These are phyloP conservation scores for Coffea eugenioides DNA, from an alignment of 257 asterid species.

Conservation along the genomic window DNA sequence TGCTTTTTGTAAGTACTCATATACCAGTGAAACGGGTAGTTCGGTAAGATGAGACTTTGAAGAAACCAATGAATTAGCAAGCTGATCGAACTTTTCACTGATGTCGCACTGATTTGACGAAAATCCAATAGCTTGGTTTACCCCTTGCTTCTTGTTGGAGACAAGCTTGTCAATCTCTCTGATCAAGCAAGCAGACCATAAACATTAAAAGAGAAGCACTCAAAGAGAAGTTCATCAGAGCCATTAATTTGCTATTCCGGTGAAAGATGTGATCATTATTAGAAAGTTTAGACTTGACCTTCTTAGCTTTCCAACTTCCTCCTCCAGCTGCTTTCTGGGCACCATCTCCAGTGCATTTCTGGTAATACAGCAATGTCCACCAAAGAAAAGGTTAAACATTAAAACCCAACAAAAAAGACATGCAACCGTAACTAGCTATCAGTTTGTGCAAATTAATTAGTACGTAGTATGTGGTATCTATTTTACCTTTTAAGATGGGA, in stretches of 20 bases:
- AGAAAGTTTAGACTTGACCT: conserved; percentile 29
- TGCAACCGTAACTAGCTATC: neutral
- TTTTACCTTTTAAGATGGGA: conserved; percentile 55
- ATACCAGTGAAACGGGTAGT: conserved; percentile 42
- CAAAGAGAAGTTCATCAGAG: neutral
- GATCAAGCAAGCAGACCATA: conserved; percentile 19
- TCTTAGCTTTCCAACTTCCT: conserved; percentile 61
- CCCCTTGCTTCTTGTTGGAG: conserved; percentile 35
- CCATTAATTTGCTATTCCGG: neutral
- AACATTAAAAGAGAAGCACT: conserved; percentile 4
- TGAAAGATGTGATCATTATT: neutral
- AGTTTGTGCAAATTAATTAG: neutral
- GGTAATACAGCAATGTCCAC: conserved; percentile 9
- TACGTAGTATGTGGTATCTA: neutral
- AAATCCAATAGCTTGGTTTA: conserved; percentile 36
- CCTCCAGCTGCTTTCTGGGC: conserved; percentile 56
- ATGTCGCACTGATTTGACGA: conserved; percentile 32
- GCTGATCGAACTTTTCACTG: conserved; percentile 37
- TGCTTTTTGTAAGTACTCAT: neutral
- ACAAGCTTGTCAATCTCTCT: conserved; percentile 59
- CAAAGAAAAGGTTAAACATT: neutral
- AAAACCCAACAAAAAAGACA: neutral
- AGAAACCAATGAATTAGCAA: conserved; percentile 39
- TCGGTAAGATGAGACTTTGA: conserved; percentile 40
- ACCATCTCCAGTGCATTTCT: conserved; percentile 50